Evolutionary conservation across 345 rosid genomes (phyloP).

Genomic region (Litchi chinensis): DNA sequence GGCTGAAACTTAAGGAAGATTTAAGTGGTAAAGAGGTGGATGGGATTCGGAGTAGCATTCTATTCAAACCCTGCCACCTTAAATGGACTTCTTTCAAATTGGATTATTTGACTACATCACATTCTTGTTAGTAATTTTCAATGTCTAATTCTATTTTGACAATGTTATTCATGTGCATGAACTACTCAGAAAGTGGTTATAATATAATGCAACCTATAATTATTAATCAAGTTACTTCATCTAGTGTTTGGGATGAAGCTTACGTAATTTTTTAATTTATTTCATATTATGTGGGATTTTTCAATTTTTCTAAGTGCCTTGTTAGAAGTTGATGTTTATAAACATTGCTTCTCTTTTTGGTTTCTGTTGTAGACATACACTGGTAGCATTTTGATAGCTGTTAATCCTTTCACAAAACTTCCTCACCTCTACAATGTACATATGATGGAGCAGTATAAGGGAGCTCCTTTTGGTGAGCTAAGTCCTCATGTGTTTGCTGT

Average conservation of each 20-base stretch:
- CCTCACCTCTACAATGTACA: constrained; percentile 95
- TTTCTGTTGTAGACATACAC: constrained; percentile 76
- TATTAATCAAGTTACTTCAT: background rate
- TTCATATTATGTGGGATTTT: background rate
- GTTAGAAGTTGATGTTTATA: constrained; percentile 10
- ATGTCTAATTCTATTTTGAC: background rate
- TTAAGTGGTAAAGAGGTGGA: background rate
- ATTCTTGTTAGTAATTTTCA: constrained; percentile 3
- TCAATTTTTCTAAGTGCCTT: background rate
- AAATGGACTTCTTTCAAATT: background rate
- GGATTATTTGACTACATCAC: background rate
- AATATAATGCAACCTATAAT: constrained; percentile 5
- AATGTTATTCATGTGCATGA: constrained; percentile 4
- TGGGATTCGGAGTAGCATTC: background rate
- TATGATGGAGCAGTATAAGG: constrained; percentile 99
- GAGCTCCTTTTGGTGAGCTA: constrained; percentile 95
- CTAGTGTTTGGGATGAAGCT: background rate
- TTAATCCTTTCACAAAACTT: constrained; percentile 96
- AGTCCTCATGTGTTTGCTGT: constrained; percentile 99
- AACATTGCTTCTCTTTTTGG: background rate
- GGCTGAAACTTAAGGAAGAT: background rate
- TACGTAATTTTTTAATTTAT: background rate
- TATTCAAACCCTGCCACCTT: background rate
- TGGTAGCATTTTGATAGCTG: constrained; percentile 97
- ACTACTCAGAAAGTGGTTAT: background rate